Conservation (phyloP, 106 monocot species). For the Dendrobium catenatum region DNA sequence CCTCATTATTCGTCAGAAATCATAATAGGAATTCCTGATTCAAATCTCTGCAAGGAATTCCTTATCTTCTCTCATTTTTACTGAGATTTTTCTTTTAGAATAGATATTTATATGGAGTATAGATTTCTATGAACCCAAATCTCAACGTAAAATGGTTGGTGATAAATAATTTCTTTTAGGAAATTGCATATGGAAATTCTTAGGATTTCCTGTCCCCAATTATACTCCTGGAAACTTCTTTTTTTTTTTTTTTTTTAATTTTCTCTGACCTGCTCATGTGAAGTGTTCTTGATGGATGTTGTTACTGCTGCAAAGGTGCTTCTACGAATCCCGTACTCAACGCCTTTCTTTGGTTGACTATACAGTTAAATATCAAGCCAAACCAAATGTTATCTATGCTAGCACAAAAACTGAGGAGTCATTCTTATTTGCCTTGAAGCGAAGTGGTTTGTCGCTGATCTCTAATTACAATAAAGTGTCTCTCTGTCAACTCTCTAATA, state of each 20-base stretch:
- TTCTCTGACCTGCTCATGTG: background rate
- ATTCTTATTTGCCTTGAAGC: slow-evolving; percentile 65
- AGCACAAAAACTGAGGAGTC: slow-evolving; percentile 96
- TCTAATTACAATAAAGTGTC: background rate
- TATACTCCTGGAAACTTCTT: background rate
- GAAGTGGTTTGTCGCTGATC: slow-evolving; percentile 34
- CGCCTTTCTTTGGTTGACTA: slow-evolving; percentile 13
- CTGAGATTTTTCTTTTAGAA: background rate
- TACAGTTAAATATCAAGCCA: slow-evolving; percentile 96
- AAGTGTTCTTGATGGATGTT: background rate
- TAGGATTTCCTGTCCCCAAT: background rate
- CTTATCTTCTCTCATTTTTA: background rate
- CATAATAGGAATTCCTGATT: background rate
- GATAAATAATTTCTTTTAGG: background rate
- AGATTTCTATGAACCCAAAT: background rate
- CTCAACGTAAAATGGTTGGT: background rate
- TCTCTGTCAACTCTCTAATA: slow-evolving; percentile 12
- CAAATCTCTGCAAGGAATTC: background rate
- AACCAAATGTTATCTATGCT: slow-evolving; percentile 69
- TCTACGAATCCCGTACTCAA: slow-evolving; percentile 9
- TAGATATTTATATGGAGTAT: background rate
- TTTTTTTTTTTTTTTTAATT: background rate
- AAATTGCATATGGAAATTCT: background rate
- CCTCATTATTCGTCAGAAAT: background rate
- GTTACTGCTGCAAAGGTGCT: background rate